A percentile compares a stretch with the other conserved stretches of the same genome.
phyloP scores from a whole-genome alignment of 352 stramenopile species.

The Globisporangium takayamanum region DNA sequence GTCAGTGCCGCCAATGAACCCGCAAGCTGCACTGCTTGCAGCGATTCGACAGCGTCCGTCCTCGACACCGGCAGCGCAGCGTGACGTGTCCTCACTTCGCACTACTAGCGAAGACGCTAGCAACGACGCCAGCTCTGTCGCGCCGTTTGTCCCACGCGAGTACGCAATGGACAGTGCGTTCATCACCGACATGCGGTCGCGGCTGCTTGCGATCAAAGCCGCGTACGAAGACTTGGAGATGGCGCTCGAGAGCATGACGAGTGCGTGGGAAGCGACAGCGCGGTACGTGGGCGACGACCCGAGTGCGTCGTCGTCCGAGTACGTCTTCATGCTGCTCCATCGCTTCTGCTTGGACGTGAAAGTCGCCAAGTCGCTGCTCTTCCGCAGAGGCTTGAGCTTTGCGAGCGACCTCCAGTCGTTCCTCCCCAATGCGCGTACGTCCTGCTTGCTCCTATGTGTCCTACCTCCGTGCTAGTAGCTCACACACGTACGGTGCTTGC shows the following conservation, averaged over 20 bases:
- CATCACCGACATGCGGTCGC: slow-evolving; percentile 39
- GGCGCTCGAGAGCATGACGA: slow-evolving; percentile 52
- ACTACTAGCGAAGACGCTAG: neutral
- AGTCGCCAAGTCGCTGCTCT: slow-evolving; percentile 54
- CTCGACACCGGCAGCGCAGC: neutral
- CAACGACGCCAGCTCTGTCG: neutral
- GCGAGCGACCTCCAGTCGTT: slow-evolving; percentile 21
- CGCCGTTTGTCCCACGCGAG: slow-evolving; percentile 31
- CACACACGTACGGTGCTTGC: neutral
- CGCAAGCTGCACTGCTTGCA: slow-evolving; percentile 23
- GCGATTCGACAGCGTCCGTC: slow-evolving; percentile 16
- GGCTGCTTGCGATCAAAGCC: slow-evolving; percentile 43
- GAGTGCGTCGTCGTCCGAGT: slow-evolving; percentile 52
- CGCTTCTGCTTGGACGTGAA: slow-evolving; percentile 75
- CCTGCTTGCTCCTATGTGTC: neutral
- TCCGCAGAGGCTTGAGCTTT: slow-evolving; percentile 51
- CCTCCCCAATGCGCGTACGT: slow-evolving; percentile 43
- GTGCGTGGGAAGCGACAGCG: slow-evolving; percentile 54
- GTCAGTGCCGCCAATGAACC: neutral
- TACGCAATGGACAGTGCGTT: slow-evolving; percentile 60
- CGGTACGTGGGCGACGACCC: slow-evolving; percentile 65
- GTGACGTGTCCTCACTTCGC: neutral
- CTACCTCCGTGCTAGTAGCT: neutral
- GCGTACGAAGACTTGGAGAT: slow-evolving; percentile 57
- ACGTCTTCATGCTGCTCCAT: slow-evolving; percentile 61